Base-by-base conservation (phyloP, 1,284 basidiomycete species). In the Pisolithus thermaeus region DNA sequence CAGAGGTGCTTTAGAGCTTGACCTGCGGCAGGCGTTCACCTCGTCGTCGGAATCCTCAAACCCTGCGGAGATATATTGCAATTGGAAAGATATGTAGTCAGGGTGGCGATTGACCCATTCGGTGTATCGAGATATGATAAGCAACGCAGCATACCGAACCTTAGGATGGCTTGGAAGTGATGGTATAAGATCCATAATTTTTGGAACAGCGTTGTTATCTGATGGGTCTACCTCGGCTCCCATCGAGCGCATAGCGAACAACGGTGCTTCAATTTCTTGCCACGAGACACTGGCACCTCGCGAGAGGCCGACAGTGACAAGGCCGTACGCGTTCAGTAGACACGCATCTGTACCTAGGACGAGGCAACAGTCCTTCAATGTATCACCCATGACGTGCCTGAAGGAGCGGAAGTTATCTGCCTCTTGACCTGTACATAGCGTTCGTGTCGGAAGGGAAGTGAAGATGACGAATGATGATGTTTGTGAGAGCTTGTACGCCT, bases 161-260 rank as follows among this genome's bases (percentile, higher is more conserved):
- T 86, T 83, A 39, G 95, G 95, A 65, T 99, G 96, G 46, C 78
- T 73, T 0, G 97, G 97, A 14, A 99, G 83, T 25, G 81, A 85
- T 9, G 96, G 92, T 40, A 99, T 84, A 44, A 98, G 78, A 60
- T 94, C 90, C 83, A 99, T 92, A 63, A 99, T 96, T 66, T 92
- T 90, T 1, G 95, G 94, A 22, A 98, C 84, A 40, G 92, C 85
- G 54, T 81, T 80, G 53, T 92, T 82, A 65, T 99, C 95, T 38
- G 79, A 74, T 7, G 84, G 76, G 62, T 97, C 90, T 20, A 98
- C 81, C 68, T 97, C 87, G 7, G 93, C 94, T 20, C 97, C 97
- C 93, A 99, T 99, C 4, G 95, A 94, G 47, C 97, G 81, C 87
- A 99, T 89, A 12, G 95, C 93, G 72, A 99, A 99, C 38, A 99